phyloP scores from a whole-genome alignment of 768 basidiomycete species.

The Daedalea quercina region DNA sequence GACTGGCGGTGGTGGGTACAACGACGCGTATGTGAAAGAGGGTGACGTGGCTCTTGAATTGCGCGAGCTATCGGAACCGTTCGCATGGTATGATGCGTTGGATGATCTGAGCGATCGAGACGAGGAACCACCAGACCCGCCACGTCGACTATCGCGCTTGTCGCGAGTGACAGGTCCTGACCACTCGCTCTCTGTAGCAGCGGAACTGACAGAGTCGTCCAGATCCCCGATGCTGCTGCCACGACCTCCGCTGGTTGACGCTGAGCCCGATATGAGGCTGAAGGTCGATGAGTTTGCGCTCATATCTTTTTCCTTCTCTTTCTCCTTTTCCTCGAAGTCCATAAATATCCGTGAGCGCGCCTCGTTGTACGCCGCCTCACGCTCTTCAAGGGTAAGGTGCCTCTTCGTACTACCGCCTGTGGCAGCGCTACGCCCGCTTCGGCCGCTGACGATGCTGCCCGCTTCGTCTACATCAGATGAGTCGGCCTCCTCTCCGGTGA shows the following conservation, averaged over 20 bases:
- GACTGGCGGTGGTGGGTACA: slow-evolving; percentile 52
- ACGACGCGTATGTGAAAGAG: slow-evolving; percentile 64
- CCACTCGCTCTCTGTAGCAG: slow-evolving; percentile 79
- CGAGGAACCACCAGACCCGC: slow-evolving; percentile 42
- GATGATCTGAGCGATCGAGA: slow-evolving; percentile 54
- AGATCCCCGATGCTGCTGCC: slow-evolving; percentile 57
- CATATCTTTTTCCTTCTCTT: slow-evolving; percentile 59
- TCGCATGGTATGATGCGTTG: slow-evolving; percentile 39
- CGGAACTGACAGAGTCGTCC: slow-evolving; percentile 65
- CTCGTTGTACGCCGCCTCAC: slow-evolving; percentile 85
- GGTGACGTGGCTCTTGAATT: slow-evolving; percentile 73
- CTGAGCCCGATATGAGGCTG: slow-evolving; percentile 64
- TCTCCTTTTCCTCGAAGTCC: slow-evolving; percentile 61
- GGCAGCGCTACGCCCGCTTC: slow-evolving; percentile 49
- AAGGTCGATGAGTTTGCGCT: slow-evolving; percentile 73
- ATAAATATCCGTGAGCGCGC: slow-evolving; percentile 84
- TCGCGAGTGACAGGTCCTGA: slow-evolving; percentile 53
- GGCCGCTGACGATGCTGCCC: slow-evolving; percentile 52
- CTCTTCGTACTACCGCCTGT: slow-evolving; percentile 55
- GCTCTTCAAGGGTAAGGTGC: slow-evolving; percentile 75
- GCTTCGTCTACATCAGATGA: slow-evolving; percentile 74
- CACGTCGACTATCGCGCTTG: slow-evolving; percentile 45
- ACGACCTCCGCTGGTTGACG: slow-evolving; percentile 48
- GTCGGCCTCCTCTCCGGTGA: slow-evolving; percentile 70
- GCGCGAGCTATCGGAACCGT: slow-evolving; percentile 56